A percentile compares a stretch with the other conserved stretches of the same genome.
phyloP scores from a whole-genome alignment of 306 rosid genomes.

The Quercus agrifolia region DNA sequence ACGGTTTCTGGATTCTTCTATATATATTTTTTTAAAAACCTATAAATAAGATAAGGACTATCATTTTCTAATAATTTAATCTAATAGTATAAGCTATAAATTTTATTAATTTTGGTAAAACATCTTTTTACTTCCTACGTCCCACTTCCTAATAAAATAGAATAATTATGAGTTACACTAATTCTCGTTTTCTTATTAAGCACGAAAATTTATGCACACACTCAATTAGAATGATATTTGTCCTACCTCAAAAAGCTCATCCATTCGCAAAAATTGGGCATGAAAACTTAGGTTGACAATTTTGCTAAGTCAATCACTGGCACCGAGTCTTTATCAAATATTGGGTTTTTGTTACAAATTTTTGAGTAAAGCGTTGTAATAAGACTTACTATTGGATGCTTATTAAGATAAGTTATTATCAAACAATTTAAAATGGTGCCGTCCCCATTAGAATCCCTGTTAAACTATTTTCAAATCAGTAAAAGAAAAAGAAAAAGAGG shows the following conservation, averaged over 20 bases:
- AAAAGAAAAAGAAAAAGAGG: background rate
- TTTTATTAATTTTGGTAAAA: background rate
- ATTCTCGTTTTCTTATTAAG: background rate
- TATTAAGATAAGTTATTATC: background rate
- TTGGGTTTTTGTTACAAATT: background rate
- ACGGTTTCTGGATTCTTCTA: background rate
- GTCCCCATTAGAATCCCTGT: background rate
- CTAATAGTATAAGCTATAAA: background rate
- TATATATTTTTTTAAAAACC: background rate
- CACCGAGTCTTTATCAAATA: background rate
- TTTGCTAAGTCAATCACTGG: background rate
- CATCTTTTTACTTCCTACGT: background rate
- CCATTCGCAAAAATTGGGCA: background rate
- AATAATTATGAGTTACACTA: background rate
- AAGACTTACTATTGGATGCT: background rate
- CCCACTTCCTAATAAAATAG: background rate
- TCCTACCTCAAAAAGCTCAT: background rate
- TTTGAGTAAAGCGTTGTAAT: background rate
- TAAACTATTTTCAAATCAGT: background rate
- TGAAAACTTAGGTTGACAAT: background rate
- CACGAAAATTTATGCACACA: background rate
- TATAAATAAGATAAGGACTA: too few species aligned
- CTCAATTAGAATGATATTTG: background rate
- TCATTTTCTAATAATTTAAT: background rate
- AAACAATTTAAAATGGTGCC: background rate